phyloP scores from a whole-genome alignment of 441 rosid genomes.

The Brassica hybrid region DNA sequence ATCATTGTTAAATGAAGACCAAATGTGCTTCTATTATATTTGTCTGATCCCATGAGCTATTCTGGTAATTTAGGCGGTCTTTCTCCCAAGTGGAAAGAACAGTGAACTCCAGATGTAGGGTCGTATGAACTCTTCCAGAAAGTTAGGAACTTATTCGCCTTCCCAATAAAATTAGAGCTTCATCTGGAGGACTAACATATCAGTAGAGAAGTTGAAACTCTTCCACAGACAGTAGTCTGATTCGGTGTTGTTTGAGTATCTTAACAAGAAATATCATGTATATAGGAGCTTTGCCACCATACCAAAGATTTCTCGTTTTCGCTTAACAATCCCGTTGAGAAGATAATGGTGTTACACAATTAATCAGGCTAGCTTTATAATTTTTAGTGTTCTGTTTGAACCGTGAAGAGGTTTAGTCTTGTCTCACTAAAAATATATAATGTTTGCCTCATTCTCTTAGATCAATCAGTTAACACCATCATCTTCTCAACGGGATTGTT shows the following conservation, averaged over 20 bases:
- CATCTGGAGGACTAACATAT: neutral
- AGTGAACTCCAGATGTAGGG: neutral
- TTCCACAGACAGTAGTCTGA: neutral
- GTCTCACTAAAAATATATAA: neutral
- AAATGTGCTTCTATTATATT: no score
- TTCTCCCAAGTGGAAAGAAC: neutral
- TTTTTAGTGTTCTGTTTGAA: no score
- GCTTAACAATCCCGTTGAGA: neutral
- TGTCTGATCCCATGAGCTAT: no score
- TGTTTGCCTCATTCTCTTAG: neutral
- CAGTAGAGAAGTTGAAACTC: neutral
- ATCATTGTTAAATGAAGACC: no score
- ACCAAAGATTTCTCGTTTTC: no score
- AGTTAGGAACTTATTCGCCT: neutral
- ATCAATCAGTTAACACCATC: neutral
- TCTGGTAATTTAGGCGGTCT: no score
- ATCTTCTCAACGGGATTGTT: neutral
- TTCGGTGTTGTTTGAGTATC: neutral
- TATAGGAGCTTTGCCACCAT: neutral
- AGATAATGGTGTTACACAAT: neutral
- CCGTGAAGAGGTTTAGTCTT: no score
- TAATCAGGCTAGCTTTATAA: no score
- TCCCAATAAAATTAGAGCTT: no score
- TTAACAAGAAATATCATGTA: neutral
- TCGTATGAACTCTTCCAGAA: no score